Evolutionary conservation across 75 land plant genomes (phyloP).

Genomic region (Ceratopteris richardii): DNA sequence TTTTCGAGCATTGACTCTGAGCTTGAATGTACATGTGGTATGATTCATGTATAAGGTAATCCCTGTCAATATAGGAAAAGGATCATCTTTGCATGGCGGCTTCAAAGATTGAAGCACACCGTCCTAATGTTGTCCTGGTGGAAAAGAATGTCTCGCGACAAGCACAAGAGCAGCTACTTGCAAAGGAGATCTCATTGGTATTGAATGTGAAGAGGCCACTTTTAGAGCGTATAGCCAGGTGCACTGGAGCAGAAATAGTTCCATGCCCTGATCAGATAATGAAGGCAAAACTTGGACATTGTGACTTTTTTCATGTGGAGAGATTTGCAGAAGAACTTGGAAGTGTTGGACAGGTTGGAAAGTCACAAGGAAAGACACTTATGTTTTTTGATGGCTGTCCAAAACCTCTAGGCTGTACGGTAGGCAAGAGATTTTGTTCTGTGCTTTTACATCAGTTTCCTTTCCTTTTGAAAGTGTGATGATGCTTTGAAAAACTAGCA

Average conservation of each 20-base stretch:
- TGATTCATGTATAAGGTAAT: too few species aligned
- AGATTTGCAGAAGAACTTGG: slow-evolving; percentile 81
- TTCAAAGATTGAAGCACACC: slow-evolving; percentile 52
- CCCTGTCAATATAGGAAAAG: slow-evolving; percentile 44
- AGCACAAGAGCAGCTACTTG: slow-evolving; percentile 58
- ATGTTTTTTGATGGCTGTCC: slow-evolving; percentile 97
- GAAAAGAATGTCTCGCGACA: slow-evolving; percentile 80
- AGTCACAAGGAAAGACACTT: slow-evolving; percentile 48
- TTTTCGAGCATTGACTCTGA: too few species aligned
- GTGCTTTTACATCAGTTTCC: too few species aligned
- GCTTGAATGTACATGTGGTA: too few species aligned
- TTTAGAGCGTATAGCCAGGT: slow-evolving; percentile 73
- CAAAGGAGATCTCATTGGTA: slow-evolving; percentile 73
- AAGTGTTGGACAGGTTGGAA: slow-evolving; percentile 39
- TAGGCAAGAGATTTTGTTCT: slow-evolving; percentile 19
- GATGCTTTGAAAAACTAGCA: slow-evolving; percentile 18
- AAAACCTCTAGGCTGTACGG: slow-evolving; percentile 84
- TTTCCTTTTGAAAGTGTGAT: background rate
- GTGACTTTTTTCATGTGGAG: slow-evolving; percentile 69
- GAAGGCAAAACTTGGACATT: slow-evolving; percentile 44
- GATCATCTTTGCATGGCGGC: slow-evolving; percentile 40
- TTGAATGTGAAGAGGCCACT: slow-evolving; percentile 84
- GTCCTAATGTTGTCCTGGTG: slow-evolving; percentile 89
- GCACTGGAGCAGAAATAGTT: slow-evolving; percentile 78
- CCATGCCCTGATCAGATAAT: slow-evolving; percentile 32